Conservation (phyloP, 1,139 yeast genomes). For the Yamadazyma songkhlaensis region DNA sequence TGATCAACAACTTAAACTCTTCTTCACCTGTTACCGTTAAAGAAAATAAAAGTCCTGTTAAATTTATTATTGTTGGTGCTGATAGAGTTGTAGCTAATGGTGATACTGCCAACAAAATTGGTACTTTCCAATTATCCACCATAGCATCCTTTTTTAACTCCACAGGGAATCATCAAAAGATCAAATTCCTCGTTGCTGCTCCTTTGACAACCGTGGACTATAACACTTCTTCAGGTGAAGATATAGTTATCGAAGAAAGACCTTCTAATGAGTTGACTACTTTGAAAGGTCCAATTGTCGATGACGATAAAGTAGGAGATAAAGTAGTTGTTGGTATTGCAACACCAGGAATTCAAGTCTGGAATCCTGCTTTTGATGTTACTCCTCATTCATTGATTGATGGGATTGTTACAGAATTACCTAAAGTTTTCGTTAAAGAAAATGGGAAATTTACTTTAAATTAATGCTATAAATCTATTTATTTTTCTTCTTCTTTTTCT, state of each 20-base stretch:
- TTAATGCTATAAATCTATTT: slow-evolving; percentile 16
- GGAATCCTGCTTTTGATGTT: slow-evolving; percentile 97
- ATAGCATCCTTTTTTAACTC: slow-evolving; percentile 45
- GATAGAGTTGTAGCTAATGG: slow-evolving; percentile 91
- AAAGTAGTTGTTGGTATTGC: slow-evolving; percentile 70
- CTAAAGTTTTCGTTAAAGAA: slow-evolving; percentile 50
- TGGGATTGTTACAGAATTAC: slow-evolving; percentile 79
- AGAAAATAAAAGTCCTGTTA: slow-evolving; percentile 52
- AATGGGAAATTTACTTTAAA: slow-evolving; percentile 34
- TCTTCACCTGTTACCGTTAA: slow-evolving; percentile 17
- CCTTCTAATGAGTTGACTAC: slow-evolving; percentile 76
- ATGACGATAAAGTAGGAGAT: slow-evolving; percentile 38
- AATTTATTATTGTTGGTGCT: slow-evolving; percentile 96
- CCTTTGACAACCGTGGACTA: slow-evolving; percentile 88
- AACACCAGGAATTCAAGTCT: slow-evolving; percentile 79
- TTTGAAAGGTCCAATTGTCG: slow-evolving; percentile 60
- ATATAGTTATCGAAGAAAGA: slow-evolving; percentile 83
- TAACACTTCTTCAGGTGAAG: slow-evolving; percentile 62
- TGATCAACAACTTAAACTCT: slow-evolving; percentile 40
- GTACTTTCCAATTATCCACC: slow-evolving; percentile 88
- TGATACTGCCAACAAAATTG: slow-evolving; percentile 95
- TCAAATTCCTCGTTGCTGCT: slow-evolving; percentile 90
- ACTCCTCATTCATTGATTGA: slow-evolving; percentile 83
- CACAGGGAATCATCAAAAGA: slow-evolving; percentile 41
- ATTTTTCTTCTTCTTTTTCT: slow-evolving; percentile 8